Conservation (phyloP, 352 stramenopile genomes). For the Pythium aristosporum region DNA sequence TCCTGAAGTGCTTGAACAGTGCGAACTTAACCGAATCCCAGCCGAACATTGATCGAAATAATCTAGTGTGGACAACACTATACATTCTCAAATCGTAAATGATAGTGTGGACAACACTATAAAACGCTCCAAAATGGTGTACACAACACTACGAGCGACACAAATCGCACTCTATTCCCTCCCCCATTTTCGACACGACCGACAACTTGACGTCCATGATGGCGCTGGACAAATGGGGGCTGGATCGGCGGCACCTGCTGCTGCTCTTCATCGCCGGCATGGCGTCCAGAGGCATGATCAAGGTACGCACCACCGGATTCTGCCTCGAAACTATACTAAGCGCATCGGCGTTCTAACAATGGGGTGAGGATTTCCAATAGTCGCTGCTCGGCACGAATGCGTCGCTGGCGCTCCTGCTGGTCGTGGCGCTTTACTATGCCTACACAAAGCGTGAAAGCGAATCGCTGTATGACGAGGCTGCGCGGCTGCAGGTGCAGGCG, state of each 20-base stretch:
- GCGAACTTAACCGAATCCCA: not conserved
- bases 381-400: conserved; percentile 59
- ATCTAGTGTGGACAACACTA: conserved; percentile 1
- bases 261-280: conserved; percentile 71
- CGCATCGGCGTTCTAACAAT: not conserved
- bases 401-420: conserved; percentile 62
- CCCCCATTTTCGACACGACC: not conserved
- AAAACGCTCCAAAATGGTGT: not conserved
- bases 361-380: conserved; percentile 18
- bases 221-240: conserved; percentile 33
- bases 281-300: conserved; percentile 60
- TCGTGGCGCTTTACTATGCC: conserved; percentile 66
- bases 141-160: not conserved
- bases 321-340: conserved; percentile 4
- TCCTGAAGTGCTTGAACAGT: no score
- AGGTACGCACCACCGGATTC: conserved; percentile 33
- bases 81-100: no score
- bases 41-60: not conserved
- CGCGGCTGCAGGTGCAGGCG: conserved; percentile 50
- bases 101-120: conserved; percentile 1
- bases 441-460: conserved; percentile 51
- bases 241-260: conserved; percentile 66
- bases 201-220: conserved; percentile 9
- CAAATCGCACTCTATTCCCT: not conserved
- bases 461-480: conserved; percentile 73